Evolutionary conservation across 2,329 filamentous ascomycete genomes (phyloP).

Genomic region (Rhytidhysteron rufulum): DNA sequence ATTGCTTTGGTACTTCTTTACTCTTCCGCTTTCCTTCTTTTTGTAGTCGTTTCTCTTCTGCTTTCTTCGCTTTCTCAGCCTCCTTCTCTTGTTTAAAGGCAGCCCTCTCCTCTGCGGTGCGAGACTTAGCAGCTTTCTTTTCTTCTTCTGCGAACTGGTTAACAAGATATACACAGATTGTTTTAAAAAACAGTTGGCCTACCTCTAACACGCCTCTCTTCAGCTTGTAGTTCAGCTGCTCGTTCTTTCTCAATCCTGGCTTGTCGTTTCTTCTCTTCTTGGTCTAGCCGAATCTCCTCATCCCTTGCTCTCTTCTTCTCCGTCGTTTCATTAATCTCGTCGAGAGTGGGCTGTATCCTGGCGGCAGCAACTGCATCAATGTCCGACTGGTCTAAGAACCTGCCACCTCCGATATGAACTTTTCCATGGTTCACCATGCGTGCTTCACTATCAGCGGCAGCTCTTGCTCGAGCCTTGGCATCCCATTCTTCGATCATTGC

Average conservation of each 20-base stretch:
- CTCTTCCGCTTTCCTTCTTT: constrained; percentile 54
- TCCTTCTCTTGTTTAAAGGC: constrained; percentile 35
- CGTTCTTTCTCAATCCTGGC: constrained; percentile 54
- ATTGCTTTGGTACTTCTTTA: constrained; percentile 26
- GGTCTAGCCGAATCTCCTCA: constrained; percentile 59
- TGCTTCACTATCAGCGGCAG: constrained; percentile 60
- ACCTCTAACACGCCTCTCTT: constrained; percentile 55
- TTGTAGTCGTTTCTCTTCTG: constrained; percentile 49
- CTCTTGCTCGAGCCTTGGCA: constrained; percentile 66
- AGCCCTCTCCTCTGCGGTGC: constrained; percentile 50
- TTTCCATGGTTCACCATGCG: constrained; percentile 56
- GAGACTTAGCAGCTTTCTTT: constrained; percentile 45
- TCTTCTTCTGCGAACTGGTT: constrained; percentile 49
- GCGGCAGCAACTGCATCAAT: constrained; percentile 75
- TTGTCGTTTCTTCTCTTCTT: constrained; percentile 61
- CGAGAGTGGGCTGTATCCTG: constrained; percentile 75
- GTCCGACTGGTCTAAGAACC: constrained; percentile 71
- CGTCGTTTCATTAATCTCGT: constrained; percentile 78
- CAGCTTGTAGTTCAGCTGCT: constrained; percentile 42
- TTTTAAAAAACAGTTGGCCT: constrained; percentile 26
- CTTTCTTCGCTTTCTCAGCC: constrained; percentile 46
- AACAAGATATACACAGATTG: constrained; percentile 7
- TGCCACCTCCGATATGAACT: constrained; percentile 74
- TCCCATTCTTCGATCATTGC: constrained; percentile 75
- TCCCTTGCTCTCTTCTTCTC: constrained; percentile 67